Percentiles rank a stretch among this genome's conserved stretches.
Conservation (phyloP, 2,329 filamentous ascomycete genomes). For the Aspergillus luchuensis region DNA sequence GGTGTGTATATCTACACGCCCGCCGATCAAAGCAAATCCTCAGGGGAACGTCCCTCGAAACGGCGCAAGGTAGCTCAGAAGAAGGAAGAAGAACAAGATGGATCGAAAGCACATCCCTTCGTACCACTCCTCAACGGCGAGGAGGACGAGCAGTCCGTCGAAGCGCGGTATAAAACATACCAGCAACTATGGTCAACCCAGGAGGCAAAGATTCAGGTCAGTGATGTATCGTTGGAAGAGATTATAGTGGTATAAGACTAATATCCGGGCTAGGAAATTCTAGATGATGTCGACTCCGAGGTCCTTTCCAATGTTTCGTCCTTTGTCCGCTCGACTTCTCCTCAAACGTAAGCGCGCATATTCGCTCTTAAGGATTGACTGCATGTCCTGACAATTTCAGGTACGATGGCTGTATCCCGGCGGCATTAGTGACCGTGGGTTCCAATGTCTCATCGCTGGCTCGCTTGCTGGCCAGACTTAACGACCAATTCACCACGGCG, state of each 20-base stretch:
- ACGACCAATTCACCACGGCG: conserved; percentile 33
- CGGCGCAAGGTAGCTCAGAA: conserved; percentile 57
- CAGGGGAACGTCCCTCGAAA: conserved; percentile 55
- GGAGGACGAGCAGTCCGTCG: conserved; percentile 35
- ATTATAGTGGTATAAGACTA: conserved; percentile 4
- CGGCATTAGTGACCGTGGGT: conserved; percentile 46
- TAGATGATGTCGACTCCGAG: conserved; percentile 43
- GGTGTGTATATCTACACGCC: conserved; percentile 65
- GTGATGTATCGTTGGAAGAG: conserved; percentile 1
- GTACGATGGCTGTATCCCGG: conserved; percentile 43
- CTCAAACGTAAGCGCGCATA: conserved; percentile 34
- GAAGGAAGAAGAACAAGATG: conserved; percentile 2
- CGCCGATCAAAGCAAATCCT: conserved; percentile 41
- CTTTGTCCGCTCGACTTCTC: conserved; percentile 40
- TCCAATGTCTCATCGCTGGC: conserved; percentile 47
- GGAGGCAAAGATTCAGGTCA: conserved; percentile 43
- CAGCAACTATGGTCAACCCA: conserved; percentile 43
- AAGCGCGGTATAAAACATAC: conserved; percentile 41
- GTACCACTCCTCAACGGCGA: conserved; percentile 43
- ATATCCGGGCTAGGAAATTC: conserved; percentile 30
- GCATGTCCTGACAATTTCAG: conserved; percentile 28
- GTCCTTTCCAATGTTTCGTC: conserved; percentile 41
- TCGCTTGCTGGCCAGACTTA: conserved; percentile 41
- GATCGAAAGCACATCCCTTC: conserved; percentile 31
- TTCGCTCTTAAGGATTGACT: background rate